phyloP scores from a whole-genome alignment of 2,329 filamentous ascomycete species.

The Colletotrichum sp. region DNA sequence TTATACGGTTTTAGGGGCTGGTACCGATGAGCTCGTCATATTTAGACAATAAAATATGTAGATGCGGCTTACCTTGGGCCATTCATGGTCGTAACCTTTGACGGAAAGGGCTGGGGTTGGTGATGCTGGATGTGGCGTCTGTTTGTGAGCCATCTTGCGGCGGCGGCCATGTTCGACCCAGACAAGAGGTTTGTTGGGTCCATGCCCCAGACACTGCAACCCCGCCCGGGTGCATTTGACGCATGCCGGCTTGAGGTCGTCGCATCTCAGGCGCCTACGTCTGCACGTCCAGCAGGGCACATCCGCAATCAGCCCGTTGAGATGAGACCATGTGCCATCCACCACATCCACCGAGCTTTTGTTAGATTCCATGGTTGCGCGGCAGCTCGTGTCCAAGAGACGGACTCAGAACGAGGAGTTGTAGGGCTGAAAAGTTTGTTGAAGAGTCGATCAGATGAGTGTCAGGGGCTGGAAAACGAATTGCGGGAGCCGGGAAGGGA shows the following conservation, averaged over 20 bases:
- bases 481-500: not conserved
- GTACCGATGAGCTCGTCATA: accelerated
- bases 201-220: slow-evolving; percentile 7
- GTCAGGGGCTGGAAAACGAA: not conserved
- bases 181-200: not conserved
- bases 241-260: slow-evolving; percentile 23
- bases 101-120: not conserved
- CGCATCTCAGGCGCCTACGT: slow-evolving; percentile 22
- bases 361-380: not conserved
- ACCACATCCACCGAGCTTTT: not conserved
- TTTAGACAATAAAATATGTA: not conserved
- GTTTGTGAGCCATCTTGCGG: not conserved
- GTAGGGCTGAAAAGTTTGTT: not conserved
- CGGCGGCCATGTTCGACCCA: not conserved
- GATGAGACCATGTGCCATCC: not conserved
- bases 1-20: accelerated
- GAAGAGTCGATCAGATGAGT: not conserved
- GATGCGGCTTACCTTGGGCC: not conserved
- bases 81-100: accelerated
- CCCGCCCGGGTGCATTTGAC: slow-evolving; percentile 23
- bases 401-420: not conserved
- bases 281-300: not conserved
- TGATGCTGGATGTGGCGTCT: not conserved
- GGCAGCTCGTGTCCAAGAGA: accelerated
- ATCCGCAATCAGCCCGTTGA: not conserved